phyloP scores from a whole-genome alignment of 345 rosid genomes.

The Brassica carinata region DNA sequence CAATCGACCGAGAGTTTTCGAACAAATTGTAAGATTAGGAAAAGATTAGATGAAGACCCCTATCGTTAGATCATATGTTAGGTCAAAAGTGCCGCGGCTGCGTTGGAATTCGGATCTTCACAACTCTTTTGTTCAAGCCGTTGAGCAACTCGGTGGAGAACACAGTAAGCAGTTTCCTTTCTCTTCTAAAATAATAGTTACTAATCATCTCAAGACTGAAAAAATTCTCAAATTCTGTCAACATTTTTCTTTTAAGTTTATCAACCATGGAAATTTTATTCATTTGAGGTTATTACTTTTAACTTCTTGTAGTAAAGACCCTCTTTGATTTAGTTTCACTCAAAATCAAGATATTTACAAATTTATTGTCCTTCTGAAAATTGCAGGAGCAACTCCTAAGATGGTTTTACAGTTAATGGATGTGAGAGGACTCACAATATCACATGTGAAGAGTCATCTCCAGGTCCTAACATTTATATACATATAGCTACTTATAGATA shows the following conservation, averaged over 20 bases:
- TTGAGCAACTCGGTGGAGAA: constrained; percentile 82
- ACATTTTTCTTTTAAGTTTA: not conserved
- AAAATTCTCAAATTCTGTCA: not conserved
- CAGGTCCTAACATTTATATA: constrained; percentile 49
- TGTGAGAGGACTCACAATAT: constrained; percentile 72
- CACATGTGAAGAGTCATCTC: constrained; percentile 86
- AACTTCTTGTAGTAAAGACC: not conserved
- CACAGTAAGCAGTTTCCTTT: constrained; percentile 49
- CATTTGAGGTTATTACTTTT: not conserved
- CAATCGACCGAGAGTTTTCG: not conserved
- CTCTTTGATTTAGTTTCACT: not conserved
- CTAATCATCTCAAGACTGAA: not conserved
- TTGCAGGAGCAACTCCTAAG: constrained; percentile 79
- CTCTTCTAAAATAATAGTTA: not conserved
- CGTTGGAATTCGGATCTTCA: constrained; percentile 89
- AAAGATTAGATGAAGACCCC: constrained; percentile 21
- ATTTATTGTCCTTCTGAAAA: not conserved
- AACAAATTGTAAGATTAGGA: not conserved
- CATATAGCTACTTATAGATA: not conserved
- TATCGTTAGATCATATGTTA: constrained; percentile 64
- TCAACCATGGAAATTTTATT: not conserved
- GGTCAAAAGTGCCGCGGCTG: constrained; percentile 78
- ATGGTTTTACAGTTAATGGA: constrained; percentile 81
- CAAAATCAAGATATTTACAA: not conserved
- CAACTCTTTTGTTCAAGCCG: constrained; percentile 67